Base-by-base conservation (phyloP, 805 yeast genomes). In the Grigorovia yakushimaensis region DNA sequence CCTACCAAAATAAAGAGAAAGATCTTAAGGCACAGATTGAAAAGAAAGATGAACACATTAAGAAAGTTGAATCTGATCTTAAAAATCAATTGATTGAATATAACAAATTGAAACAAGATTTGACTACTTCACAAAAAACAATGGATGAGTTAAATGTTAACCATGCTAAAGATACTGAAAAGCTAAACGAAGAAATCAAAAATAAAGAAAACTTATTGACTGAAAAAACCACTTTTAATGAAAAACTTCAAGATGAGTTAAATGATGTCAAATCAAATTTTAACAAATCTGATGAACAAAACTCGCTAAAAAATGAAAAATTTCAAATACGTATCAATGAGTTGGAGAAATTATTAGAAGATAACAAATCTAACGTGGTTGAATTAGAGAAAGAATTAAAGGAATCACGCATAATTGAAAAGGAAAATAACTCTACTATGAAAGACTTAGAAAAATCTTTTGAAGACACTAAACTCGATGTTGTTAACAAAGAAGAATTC, bases 271-370 rank as follows among this genome's bases (percentile, higher is more conserved):
- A 33, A 33, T 15, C n/a, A 15, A 17, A 33, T 13, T n/a, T 15
- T 13, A 4, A 15, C n/a, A 13, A n/a, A 15, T 13, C 37, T 11
- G 7, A n/a, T 13, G 18, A 33, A 33, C 18, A 15, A 13, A 33
- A 13, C 17, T 11, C 17, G 11, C 15, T n/a, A n/a, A 17, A 13
- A 11, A 33, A 33, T 13, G 37, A 33, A 33, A 15, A 44, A 37
- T 9, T 13, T 15, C 51, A 47, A 37, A 21, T 43, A 30, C 40
- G 38, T 13, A 24, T 5, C 22, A 15, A 22, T 13, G 35, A 41
- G 23, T 35, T 46, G 53, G 43, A 47, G 40, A 9, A 19, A 17
- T 15, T 19, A 27, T 15, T 44, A 9, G 10, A 38, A 19, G 37
- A 18, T 9, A 39, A 21, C 6, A 21, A 39, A n/a, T 19, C 30